Conservation (phyloP, 257 asterid genomes). For the Mitragyna speciosa region DNA sequence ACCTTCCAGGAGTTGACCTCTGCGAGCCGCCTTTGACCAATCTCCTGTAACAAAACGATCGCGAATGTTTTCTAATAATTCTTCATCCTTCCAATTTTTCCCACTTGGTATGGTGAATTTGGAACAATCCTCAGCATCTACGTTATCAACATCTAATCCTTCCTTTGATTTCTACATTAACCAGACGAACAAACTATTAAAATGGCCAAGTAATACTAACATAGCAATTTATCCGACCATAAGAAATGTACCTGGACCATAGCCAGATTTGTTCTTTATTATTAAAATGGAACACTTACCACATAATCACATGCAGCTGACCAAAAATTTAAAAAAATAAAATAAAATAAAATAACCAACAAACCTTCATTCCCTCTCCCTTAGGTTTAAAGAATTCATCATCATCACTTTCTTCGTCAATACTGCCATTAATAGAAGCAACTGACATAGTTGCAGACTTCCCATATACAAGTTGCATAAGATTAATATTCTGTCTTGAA, state of each 20-base stretch:
- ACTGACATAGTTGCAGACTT: constrained; percentile 44
- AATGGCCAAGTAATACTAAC: background rate
- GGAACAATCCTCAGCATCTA: constrained; percentile 76
- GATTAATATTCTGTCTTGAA: constrained; percentile 55
- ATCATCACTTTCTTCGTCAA: constrained; percentile 67
- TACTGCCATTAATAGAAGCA: constrained; percentile 27
- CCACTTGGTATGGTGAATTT: constrained; percentile 45
- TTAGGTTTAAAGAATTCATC: constrained; percentile 81
- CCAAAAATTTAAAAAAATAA: background rate
- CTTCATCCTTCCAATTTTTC: constrained; percentile 58
- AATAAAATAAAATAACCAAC: constrained; percentile 8
- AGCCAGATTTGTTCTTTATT: background rate
- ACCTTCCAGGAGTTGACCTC: constrained; percentile 51
- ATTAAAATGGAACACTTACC: background rate
- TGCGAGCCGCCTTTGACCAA: constrained; percentile 77
- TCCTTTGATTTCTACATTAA: constrained; percentile 55
- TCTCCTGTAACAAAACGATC: constrained; percentile 88
- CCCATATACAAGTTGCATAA: constrained; percentile 90
- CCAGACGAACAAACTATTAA: background rate
- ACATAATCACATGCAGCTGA: background rate
- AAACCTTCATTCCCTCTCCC: constrained; percentile 86
- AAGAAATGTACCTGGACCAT: background rate
- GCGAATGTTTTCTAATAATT: constrained; percentile 57
- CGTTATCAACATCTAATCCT: constrained; percentile 41
- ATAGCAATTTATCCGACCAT: background rate